Evolutionary conservation across 2,329 filamentous ascomycete species (phyloP).

Genomic region (Botrytis cinerea): DNA sequence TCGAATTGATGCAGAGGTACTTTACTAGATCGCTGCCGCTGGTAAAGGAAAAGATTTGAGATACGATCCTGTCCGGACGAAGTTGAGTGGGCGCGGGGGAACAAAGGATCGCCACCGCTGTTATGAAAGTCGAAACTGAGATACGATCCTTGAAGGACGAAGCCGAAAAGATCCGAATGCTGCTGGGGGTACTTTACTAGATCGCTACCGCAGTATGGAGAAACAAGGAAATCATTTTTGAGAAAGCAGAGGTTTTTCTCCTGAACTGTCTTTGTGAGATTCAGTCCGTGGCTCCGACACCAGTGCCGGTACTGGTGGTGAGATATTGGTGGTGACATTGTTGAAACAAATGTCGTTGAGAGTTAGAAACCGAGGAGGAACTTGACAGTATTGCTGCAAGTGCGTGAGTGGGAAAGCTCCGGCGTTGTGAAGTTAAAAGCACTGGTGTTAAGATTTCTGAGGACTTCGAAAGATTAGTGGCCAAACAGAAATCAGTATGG

Average conservation of each 20-base stretch:
- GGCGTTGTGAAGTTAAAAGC: neutral
- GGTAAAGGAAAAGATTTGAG: neutral
- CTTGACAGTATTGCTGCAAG: neutral
- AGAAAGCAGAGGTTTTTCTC: neutral
- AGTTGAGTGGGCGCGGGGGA: neutral
- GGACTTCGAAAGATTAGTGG: neutral
- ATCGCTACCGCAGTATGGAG: neutral
- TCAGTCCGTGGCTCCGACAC: neutral
- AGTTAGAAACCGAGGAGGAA: neutral
- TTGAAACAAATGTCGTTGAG: neutral
- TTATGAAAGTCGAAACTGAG: neutral
- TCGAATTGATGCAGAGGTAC: neutral
- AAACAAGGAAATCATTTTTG: neutral
- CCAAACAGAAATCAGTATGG: neutral
- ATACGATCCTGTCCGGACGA: neutral
- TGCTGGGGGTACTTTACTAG: neutral
- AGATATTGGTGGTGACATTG: neutral
- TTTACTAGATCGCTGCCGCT: constrained; percentile 7
- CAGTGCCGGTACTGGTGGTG: neutral
- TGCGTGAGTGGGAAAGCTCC: too few relatives aligned
- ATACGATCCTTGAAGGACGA: neutral
- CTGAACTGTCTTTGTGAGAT: neutral
- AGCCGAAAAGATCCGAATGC: neutral
- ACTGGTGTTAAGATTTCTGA: neutral
- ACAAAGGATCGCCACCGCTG: neutral